Conservation (phyloP, 345 rosid species). For the Abelmoschus esculentus region DNA sequence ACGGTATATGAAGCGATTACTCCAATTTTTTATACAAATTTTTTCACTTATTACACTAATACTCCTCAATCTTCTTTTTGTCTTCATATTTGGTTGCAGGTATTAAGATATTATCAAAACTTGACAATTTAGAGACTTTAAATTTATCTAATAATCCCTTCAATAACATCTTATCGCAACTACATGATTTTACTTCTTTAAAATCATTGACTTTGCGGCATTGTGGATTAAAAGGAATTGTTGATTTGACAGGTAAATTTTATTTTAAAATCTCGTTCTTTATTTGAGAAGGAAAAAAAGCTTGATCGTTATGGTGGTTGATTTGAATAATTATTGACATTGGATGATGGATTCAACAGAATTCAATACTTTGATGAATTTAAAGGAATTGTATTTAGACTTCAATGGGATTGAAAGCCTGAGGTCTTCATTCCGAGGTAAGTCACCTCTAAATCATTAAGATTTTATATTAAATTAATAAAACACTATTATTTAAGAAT, state of each 20-base stretch:
- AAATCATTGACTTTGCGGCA: neutral
- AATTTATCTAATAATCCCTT: neutral
- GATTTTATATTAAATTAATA: no score
- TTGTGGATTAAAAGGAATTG: neutral
- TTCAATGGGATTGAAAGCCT: neutral
- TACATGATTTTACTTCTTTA: neutral
- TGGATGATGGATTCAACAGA: neutral
- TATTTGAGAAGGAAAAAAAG: neutral
- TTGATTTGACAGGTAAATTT: neutral
- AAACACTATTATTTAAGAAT: no score
- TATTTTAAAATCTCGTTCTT: neutral
- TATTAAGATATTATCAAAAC: neutral
- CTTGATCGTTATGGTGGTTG: neutral
- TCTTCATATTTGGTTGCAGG: neutral
- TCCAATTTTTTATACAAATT: neutral
- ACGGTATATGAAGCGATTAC: no score
- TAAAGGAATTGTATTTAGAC: neutral
- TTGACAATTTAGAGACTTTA: neutral
- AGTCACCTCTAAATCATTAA: no score
- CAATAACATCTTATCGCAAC: neutral
- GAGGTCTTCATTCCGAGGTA: neutral
- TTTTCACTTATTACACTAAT: neutral
- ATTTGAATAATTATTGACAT: neutral
- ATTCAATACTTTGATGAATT: neutral
- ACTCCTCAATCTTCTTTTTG: neutral